These are phyloP conservation scores for Corynascus novoguineensis DNA, from an alignment of 495 filamentous ascomycete species.

Conservation along the genomic window DNA sequence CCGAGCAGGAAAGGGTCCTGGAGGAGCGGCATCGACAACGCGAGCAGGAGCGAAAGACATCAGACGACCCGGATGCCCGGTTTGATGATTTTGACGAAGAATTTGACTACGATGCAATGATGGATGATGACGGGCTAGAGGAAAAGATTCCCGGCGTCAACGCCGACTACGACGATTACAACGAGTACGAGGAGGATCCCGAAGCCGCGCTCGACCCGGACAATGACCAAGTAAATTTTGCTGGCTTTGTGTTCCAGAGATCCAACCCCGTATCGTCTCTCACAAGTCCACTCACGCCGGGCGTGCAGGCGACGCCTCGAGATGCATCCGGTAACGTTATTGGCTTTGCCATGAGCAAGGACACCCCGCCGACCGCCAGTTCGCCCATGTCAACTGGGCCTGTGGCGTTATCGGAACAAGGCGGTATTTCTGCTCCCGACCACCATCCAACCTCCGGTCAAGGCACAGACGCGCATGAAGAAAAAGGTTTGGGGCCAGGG, in stretches of 20 bases:
- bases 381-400: slow-evolving; percentile 17
- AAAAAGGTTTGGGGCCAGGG: not conserved
- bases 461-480: not conserved
- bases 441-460: slow-evolving; percentile 33
- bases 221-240: slow-evolving; percentile 49
- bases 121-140: slow-evolving; percentile 68
- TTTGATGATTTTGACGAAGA: slow-evolving; percentile 64
- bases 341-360: slow-evolving; percentile 46
- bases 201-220: slow-evolving; percentile 35
- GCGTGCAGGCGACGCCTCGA: slow-evolving; percentile 46
- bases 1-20: slow-evolving; percentile 71
- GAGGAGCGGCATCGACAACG: slow-evolving; percentile 81
- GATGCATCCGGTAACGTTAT: slow-evolving; percentile 47
- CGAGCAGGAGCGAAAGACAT: slow-evolving; percentile 49
- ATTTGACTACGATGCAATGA: slow-evolving; percentile 63
- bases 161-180: slow-evolving; percentile 52
- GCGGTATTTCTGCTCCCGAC: slow-evolving; percentile 28
- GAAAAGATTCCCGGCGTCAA: slow-evolving; percentile 73
- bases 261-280: slow-evolving; percentile 47
- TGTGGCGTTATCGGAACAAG: not conserved
- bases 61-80: slow-evolving; percentile 34
- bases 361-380: slow-evolving; percentile 21
- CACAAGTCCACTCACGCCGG: slow-evolving; percentile 42
- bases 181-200: slow-evolving; percentile 35
- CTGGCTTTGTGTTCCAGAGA: slow-evolving; percentile 48